phyloP scores from a whole-genome alignment of 2,329 filamentous ascomycete genomes.

The Colletotrichum eremochloae region DNA sequence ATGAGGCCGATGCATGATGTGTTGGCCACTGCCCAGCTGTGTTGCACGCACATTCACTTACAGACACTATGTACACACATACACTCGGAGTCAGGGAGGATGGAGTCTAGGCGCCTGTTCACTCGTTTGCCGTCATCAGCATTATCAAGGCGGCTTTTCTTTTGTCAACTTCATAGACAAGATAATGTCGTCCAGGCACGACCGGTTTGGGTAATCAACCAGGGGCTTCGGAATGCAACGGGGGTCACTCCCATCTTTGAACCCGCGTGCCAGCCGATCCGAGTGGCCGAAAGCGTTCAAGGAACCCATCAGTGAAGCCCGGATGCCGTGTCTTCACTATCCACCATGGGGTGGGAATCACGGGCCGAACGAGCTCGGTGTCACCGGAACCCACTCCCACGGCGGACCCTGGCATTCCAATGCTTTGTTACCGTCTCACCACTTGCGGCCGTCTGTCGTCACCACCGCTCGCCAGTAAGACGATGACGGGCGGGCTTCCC shows the following conservation, averaged over 20 bases:
- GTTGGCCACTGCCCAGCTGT: background rate
- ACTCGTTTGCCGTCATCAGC: constrained; percentile 14
- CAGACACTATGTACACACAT: too few relatives aligned
- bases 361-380: background rate
- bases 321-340: background rate
- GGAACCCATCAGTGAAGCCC: background rate
- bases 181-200: background rate
- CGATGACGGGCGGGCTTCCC: background rate
- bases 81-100: background rate
- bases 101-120: constrained; percentile 29
- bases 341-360: background rate
- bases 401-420: background rate
- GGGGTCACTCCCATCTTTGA: background rate
- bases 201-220: constrained; percentile 3
- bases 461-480: background rate
- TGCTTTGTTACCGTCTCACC: background rate
- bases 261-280: background rate
- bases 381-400: background rate
- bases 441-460: background rate
- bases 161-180: constrained; percentile 7
- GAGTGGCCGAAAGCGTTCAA: background rate
- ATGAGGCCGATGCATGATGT: constrained; percentile 54
- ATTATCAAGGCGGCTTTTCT: background rate
- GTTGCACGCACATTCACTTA: background rate
- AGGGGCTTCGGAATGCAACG: constrained; percentile 8